Evolutionary conservation across 192 early-diverging fungal genomes (phyloP).

Genomic region (Dissophora ornata): DNA sequence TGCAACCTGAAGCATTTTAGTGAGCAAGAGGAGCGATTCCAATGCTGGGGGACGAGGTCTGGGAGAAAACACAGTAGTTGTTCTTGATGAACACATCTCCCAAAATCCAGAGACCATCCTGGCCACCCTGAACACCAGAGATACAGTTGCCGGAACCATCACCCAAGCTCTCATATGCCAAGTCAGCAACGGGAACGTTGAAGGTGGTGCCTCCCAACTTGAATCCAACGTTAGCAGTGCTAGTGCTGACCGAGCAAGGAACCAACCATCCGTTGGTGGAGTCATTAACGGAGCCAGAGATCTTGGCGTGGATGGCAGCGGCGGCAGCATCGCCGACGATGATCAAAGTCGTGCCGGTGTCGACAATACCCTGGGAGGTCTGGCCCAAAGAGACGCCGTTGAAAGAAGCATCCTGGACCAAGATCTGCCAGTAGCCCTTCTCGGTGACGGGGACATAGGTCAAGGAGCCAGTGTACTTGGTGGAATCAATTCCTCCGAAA

Average conservation of each 20-base stretch:
- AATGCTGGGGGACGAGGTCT: constrained; percentile 59
- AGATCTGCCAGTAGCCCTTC: constrained; percentile 67
- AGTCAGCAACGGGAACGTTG: constrained; percentile 46
- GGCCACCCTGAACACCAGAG: constrained; percentile 43
- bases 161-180: constrained; percentile 41
- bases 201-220: constrained; percentile 46
- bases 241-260: constrained; percentile 20
- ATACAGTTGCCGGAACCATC: constrained; percentile 17
- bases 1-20: not conserved
- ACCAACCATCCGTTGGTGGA: constrained; percentile 22
- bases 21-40: constrained; percentile 63
- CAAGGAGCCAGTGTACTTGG: constrained; percentile 58
- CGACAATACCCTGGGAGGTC: constrained; percentile 33
- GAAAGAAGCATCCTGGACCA: constrained; percentile 57
- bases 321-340: constrained; percentile 64
- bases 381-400: constrained; percentile 48
- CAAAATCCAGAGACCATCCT: constrained; percentile 58
- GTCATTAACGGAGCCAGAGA: constrained; percentile 19
- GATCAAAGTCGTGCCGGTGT: constrained; percentile 66
- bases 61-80: constrained; percentile 72
- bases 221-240: constrained; percentile 34
- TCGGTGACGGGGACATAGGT: constrained; percentile 64
- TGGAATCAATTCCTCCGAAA: constrained; percentile 65
- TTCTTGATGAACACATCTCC: constrained; percentile 75
- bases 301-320: no score